Evolutionary conservation across 1,284 basidiomycete species (phyloP), one percentile per base, ranked within the genome.

Genomic region (Trametes polyzona): DNA sequence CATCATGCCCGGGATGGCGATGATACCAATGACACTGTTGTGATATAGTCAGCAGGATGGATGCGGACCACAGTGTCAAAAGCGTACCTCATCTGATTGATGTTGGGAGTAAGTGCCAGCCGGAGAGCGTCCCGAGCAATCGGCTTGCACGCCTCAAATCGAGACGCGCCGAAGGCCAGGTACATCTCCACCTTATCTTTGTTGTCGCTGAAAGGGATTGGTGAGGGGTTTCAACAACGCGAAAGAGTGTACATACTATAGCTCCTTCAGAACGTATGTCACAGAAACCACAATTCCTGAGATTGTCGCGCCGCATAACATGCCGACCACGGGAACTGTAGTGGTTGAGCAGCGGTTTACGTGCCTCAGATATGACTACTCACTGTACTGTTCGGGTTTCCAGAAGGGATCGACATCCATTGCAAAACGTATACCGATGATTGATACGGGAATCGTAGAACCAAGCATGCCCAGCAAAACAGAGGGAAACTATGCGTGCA

Each of bases 291-390:
- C 84, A 21, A 93, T 83, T 0, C 85, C 83, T 0, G 87, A 87
- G 55, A 94, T 89, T 0, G 90, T 87, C 58, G 82, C 84, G 4
- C 92, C 92, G 48, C 92, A 90, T 2, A 94, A 77, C 93, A 95
- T 94, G n/a, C 93, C 92, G 9, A 93, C 80, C 47, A 93, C 83
- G 9, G 92, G 92, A 55, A 94, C 92, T 93, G 55, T 8, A 33
- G 2, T 24, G 27, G 17, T 21, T 37, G 29, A 46, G 43, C 21
- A 43, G 46, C 57, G 41, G 19, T 40, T 30, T 6, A 37, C 30
- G 61, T 73, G 57, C 58, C 84, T 17, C 10, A 39, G 26, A 8
- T 17, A 14, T 12, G 24, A n/a, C 17, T 12, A 68, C 83, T 55
- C 60, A 92, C 91, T 87, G 65, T 87, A 94, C 71, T 92, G 87